These are phyloP conservation scores for Bruguiera gymnorhiza DNA, from an alignment of 345 rosid species.

Conservation along the genomic window DNA sequence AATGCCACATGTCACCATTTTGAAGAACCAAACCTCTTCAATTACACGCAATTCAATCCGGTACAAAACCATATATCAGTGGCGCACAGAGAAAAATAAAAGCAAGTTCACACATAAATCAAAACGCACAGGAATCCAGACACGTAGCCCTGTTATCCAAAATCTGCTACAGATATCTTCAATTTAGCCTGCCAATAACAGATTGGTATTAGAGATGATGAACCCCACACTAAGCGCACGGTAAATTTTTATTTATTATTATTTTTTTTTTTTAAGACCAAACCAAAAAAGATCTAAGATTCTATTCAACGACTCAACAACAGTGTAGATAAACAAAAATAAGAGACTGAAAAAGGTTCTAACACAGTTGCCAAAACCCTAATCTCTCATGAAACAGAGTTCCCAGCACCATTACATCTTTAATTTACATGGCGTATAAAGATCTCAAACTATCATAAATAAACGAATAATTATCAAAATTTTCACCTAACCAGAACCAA, in stretches of 20 bases:
- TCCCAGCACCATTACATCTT: background rate
- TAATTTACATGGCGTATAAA: background rate
- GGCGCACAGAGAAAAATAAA: constrained; percentile 2
- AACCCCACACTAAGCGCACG: too few species aligned
- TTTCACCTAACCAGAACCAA: constrained; percentile 4
- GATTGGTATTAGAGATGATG: constrained; percentile 7
- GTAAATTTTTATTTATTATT: too few species aligned
- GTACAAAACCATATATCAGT: constrained; percentile 16
- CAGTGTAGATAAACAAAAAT: background rate
- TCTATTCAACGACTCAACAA: background rate
- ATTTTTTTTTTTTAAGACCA: too few species aligned
- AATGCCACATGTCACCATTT: constrained; percentile 26
- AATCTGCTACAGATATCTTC: too few species aligned
- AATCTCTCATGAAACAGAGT: background rate
- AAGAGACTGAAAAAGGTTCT: background rate
- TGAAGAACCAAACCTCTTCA: constrained; percentile 26
- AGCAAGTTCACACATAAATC: constrained; percentile 13
- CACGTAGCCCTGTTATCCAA: background rate
- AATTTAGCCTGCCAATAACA: too few species aligned
- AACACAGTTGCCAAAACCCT: background rate
- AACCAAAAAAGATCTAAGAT: background rate
- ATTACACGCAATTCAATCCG: constrained; percentile 22
- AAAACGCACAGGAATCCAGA: background rate
- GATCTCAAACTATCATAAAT: background rate
- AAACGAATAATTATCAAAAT: constrained; percentile 1